Conservation (phyloP, 352 stramenopile genomes). For the Phytophthora ramorum region DNA sequence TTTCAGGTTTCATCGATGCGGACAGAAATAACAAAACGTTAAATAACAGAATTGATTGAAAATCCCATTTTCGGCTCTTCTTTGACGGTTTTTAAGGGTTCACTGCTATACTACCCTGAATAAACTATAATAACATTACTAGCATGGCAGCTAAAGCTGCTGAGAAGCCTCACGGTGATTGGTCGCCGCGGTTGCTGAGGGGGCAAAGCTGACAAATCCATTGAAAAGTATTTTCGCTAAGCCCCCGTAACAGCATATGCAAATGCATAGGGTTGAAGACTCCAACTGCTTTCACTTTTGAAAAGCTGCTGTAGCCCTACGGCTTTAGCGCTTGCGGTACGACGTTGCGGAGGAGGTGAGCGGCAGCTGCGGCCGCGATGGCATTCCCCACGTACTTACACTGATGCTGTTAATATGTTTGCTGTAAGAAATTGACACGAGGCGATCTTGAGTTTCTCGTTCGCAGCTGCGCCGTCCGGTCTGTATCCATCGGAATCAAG, state of each 20-base stretch:
- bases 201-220: background rate
- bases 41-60: too few species aligned
- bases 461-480: too few species aligned
- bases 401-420: background rate
- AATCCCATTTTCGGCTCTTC: too few species aligned
- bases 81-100: too few species aligned
- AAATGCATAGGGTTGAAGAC: background rate
- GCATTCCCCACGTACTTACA: background rate
- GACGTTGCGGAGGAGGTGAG: background rate
- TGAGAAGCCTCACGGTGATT: background rate
- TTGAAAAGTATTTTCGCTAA: slow-evolving; percentile 1
- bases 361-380: background rate
- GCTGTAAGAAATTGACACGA: too few species aligned
- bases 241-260: background rate
- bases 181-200: background rate
- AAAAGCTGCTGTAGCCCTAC: background rate
- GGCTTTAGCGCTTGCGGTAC: background rate
- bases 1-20: too few species aligned
- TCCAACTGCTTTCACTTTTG: background rate
- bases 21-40: too few species aligned
- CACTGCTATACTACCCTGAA: too few species aligned
- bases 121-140: too few species aligned
- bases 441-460: too few species aligned
- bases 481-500: too few species aligned
- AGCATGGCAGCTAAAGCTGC: background rate